Conservation (phyloP, 257 asterid genomes). For the Perilla frutescens region DNA sequence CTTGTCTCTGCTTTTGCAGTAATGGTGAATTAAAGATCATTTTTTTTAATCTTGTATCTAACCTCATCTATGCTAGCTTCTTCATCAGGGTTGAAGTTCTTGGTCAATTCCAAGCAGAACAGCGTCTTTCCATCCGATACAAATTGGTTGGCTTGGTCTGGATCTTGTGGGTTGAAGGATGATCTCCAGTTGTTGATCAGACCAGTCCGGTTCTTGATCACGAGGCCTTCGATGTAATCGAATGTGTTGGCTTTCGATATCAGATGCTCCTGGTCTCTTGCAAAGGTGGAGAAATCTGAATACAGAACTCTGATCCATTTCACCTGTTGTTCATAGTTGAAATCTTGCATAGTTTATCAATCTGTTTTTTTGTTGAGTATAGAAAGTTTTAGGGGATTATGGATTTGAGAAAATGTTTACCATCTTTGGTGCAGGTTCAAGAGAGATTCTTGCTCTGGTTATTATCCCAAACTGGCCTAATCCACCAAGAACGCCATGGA, state of each 20-base stretch:
- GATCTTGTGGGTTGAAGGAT: slow-evolving; percentile 70
- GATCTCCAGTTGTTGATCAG: slow-evolving; percentile 81
- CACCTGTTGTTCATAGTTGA: slow-evolving; percentile 65
- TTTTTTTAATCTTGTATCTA: slow-evolving; percentile 12
- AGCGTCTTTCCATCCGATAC: slow-evolving; percentile 77
- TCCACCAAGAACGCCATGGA: slow-evolving; percentile 87
- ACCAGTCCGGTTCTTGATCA: slow-evolving; percentile 70
- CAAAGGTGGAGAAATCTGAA: slow-evolving; percentile 71
- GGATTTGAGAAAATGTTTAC: slow-evolving; percentile 40
- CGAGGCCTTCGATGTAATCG: slow-evolving; percentile 89
- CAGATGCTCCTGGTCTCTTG: slow-evolving; percentile 75
- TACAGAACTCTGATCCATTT: slow-evolving; percentile 89
- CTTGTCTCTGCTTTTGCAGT: slow-evolving; percentile 1
- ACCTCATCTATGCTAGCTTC: slow-evolving; percentile 56
- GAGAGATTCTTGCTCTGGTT: slow-evolving; percentile 80
- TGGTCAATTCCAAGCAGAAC: slow-evolving; percentile 82
- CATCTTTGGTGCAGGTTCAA: slow-evolving; percentile 90
- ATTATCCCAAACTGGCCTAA: slow-evolving; percentile 94
- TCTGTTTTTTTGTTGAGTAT: background rate
- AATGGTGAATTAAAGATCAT: background rate
- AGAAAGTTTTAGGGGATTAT: too few species aligned
- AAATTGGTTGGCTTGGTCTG: slow-evolving; percentile 67
- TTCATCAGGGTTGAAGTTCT: slow-evolving; percentile 61
- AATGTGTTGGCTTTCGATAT: slow-evolving; percentile 67
- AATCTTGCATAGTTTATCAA: slow-evolving; percentile 23